Percentiles rank a stretch among this genome's conserved stretches.
Evolutionary conservation across 1,284 basidiomycete genomes (phyloP).

Genomic region (Volvariella volvacea): DNA sequence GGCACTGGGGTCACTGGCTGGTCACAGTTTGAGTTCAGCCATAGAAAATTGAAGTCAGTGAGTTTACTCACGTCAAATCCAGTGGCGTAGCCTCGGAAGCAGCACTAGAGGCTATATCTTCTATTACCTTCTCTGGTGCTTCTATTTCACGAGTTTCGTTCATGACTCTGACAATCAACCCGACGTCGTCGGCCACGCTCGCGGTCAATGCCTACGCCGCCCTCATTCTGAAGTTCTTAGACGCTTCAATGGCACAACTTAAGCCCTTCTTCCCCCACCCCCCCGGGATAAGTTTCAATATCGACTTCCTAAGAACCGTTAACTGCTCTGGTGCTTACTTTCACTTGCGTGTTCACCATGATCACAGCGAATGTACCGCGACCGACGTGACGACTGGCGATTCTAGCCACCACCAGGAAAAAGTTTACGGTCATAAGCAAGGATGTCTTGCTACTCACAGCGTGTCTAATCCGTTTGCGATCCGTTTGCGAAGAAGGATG

Average conservation of each 20-base stretch:
- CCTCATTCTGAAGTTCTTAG: constrained; percentile 33
- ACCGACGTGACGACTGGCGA: constrained; percentile 39
- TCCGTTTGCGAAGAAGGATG: constrained; percentile 37
- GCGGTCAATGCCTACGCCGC: constrained; percentile 35
- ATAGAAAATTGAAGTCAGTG: too few species aligned
- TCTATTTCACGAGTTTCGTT: constrained; percentile 35
- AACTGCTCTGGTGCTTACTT: constrained; percentile 24
- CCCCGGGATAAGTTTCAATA: constrained; percentile 34
- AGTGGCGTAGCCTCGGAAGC: constrained; percentile 45
- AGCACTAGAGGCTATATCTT: constrained; percentile 37
- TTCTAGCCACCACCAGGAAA: constrained; percentile 30
- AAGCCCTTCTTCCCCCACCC: constrained; percentile 31
- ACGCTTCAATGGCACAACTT: constrained; percentile 29
- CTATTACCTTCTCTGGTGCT: constrained; percentile 41
- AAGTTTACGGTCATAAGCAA: constrained; percentile 26
- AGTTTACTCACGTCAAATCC: too few species aligned
- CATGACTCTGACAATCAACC: constrained; percentile 33
- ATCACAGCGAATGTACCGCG: constrained; percentile 21
- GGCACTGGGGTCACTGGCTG: too few species aligned
- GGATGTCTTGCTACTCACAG: constrained; percentile 42
- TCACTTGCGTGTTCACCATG: constrained; percentile 41
- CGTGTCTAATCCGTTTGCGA: too few species aligned
- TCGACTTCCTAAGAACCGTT: constrained; percentile 39
- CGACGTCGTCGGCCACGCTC: constrained; percentile 24
- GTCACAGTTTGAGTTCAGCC: too few species aligned